phyloP scores from a whole-genome alignment of 176 grass and related monocot species.

The Saccharum officinarum region DNA sequence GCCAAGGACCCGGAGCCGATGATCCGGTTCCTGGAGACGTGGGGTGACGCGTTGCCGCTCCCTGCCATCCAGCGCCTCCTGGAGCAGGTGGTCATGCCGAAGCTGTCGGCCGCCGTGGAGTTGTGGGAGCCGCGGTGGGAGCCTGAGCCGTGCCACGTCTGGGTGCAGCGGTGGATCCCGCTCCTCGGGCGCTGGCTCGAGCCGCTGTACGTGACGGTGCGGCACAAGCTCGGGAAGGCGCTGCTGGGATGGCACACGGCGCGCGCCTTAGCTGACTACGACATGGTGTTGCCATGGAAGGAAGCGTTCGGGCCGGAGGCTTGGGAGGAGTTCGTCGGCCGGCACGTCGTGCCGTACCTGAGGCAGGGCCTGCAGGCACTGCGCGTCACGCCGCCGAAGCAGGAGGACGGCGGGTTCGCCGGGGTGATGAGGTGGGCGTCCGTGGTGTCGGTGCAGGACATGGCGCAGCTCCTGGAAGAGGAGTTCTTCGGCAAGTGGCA shows the following conservation, averaged over 20 bases:
- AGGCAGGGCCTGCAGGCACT: constrained; percentile 38
- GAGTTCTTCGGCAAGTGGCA: constrained; percentile 71
- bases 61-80: constrained; percentile 44
- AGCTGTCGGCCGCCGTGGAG: constrained; percentile 45
- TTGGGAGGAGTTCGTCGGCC: constrained; percentile 51
- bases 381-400: constrained; percentile 43
- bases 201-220: constrained; percentile 36
- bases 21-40: constrained; percentile 55
- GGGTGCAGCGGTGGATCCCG: constrained; percentile 59
- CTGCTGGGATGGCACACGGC: constrained; percentile 39
- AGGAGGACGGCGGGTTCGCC: constrained; percentile 39
- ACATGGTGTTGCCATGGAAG: constrained; percentile 65
- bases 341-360: constrained; percentile 49
- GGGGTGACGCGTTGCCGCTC: constrained; percentile 52
- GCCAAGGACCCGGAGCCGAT: constrained; percentile 53
- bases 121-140: constrained; percentile 61
- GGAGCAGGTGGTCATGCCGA: constrained; percentile 58
- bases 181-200: constrained; percentile 46
- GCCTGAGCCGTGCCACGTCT: constrained; percentile 36
- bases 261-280: constrained; percentile 36
- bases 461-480: constrained; percentile 57
- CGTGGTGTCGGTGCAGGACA: constrained; percentile 39
- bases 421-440: constrained; percentile 75
- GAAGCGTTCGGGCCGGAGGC: constrained; percentile 47
- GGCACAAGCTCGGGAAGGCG: constrained; percentile 48